Conservation (phyloP, 345 rosid genomes). For the Moringa oleifera region DNA sequence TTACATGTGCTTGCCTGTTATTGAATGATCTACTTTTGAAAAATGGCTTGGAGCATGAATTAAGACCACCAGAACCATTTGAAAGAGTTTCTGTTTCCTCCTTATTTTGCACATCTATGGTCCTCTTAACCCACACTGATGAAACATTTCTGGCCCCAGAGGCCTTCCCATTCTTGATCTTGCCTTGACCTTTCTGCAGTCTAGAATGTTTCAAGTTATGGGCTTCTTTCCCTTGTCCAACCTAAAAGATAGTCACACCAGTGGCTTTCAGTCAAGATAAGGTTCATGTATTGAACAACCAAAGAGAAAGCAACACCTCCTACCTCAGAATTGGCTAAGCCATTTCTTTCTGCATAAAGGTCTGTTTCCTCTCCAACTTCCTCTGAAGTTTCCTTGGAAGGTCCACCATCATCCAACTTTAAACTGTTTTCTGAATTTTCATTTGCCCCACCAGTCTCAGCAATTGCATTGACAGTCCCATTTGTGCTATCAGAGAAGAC, state of each 20-base stretch:
- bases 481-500: constrained; percentile 21
- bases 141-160: constrained; percentile 34
- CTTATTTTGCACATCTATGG: constrained; percentile 36
- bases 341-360: constrained; percentile 25
- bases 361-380: constrained; percentile 21
- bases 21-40: constrained; percentile 45
- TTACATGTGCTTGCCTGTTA: constrained; percentile 38
- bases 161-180: constrained; percentile 46
- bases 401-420: constrained; percentile 30
- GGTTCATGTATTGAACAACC: background rate
- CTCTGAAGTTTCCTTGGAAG: constrained; percentile 20
- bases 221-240: constrained; percentile 33
- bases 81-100: constrained; percentile 30
- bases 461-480: constrained; percentile 17
- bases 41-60: constrained; percentile 38
- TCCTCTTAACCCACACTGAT: constrained; percentile 38
- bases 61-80: constrained; percentile 48
- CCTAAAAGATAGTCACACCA: constrained; percentile 26
- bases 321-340: constrained; percentile 40
- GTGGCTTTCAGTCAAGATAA: constrained; percentile 3
- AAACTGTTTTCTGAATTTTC: constrained; percentile 26
- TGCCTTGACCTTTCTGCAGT: constrained; percentile 39
- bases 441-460: constrained; percentile 21
- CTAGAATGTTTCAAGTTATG: constrained; percentile 28
- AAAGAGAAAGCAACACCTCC: constrained; percentile 11